These are phyloP conservation scores for Mycotypha africana DNA, from an alignment of 371 early-diverging fungal species.

Conservation along the genomic window DNA sequence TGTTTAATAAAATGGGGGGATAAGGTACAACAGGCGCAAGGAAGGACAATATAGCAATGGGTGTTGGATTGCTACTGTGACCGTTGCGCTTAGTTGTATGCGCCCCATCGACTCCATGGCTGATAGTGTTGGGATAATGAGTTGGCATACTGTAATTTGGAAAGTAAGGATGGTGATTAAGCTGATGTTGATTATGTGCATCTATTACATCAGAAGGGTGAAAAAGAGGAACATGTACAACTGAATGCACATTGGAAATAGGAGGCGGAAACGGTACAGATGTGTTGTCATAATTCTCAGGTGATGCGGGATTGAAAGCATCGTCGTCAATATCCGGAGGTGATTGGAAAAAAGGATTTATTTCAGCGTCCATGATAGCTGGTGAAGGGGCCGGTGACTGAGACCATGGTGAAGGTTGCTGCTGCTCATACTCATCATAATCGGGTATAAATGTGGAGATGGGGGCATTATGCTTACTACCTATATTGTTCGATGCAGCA, in stretches of 20 bases:
- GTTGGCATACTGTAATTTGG: no score
- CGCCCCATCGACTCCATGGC: background rate
- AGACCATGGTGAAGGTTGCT: constrained; percentile 55
- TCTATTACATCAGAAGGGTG: constrained; percentile 26
- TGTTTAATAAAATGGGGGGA: constrained; percentile 44
- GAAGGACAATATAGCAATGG: constrained; percentile 57
- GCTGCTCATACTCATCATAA: constrained; percentile 46
- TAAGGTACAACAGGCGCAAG: constrained; percentile 57
- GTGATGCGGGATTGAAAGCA: constrained; percentile 52
- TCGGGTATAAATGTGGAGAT: constrained; percentile 22
- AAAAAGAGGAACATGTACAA: constrained; percentile 55
- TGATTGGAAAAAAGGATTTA: constrained; percentile 56
- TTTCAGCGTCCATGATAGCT: constrained; percentile 54
- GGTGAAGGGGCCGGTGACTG: constrained; percentile 63
- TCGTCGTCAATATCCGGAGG: constrained; percentile 57
- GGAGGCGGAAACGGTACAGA: constrained; percentile 36
- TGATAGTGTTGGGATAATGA: background rate
- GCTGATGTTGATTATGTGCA: background rate
- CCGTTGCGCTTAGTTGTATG: background rate
- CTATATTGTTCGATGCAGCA: constrained; percentile 3
- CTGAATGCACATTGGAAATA: constrained; percentile 47
- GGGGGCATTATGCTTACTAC: no score
- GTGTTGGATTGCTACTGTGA: constrained; percentile 28
- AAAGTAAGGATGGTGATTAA: background rate
- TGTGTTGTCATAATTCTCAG: constrained; percentile 29